Conservation (phyloP, 805 yeast genomes). For the Kuraishia piskuri region DNA sequence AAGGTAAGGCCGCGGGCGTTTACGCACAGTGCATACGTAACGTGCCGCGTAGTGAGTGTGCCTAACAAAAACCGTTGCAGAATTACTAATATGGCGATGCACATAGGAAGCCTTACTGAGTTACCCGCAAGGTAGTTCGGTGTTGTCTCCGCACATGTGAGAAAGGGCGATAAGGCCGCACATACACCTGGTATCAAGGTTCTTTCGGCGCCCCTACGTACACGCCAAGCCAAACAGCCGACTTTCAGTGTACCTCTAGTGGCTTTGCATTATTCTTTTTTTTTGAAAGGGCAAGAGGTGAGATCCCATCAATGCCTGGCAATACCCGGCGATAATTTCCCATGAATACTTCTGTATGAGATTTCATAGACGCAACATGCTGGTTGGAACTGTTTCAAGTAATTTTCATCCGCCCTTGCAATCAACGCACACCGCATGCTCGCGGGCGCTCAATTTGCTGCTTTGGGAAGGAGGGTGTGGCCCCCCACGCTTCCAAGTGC, state of each 20-base stretch:
- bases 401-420: neutral
- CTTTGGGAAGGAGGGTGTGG: neutral
- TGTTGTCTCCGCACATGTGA: neutral
- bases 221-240: neutral
- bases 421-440: neutral
- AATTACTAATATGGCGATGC: neutral
- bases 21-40: neutral
- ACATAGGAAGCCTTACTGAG: neutral
- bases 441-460: neutral
- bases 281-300: too few species aligned
- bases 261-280: too few species aligned
- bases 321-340: too few species aligned
- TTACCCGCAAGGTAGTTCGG: neutral
- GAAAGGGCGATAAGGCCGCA: neutral
- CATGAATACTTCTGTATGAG: too few species aligned
- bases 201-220: neutral
- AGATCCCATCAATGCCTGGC: too few species aligned
- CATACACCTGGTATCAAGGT: neutral
- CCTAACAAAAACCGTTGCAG: neutral
- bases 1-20: neutral
- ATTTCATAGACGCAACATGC: too few species aligned
- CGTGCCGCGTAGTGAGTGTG: neutral
- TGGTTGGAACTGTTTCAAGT: too few species aligned
- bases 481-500: neutral
- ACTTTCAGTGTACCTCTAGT: too few species aligned